Evolutionary conservation across 2,329 filamentous ascomycete genomes (phyloP), one percentile per base, ranked within the genome.

Genomic region (Colletotrichum orbiculare): DNA sequence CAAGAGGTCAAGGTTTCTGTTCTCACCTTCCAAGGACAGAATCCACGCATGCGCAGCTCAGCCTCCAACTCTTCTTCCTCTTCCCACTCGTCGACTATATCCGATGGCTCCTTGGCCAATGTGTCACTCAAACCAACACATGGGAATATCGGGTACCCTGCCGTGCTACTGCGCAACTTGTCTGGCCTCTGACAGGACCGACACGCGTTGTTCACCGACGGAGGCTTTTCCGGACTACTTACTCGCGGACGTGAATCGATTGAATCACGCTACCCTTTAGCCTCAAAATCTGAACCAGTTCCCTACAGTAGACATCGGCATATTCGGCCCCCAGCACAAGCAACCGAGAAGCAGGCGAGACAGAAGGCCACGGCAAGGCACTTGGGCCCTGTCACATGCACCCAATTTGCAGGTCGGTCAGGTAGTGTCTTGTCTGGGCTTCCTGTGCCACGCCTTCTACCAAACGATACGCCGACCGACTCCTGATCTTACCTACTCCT

Each of bases 341-440:
- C 41, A 35, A 34, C 41, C 17, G 25, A 39, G 42, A 34, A 39
- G 43, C 54, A 47, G 45, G 45, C 43, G 15, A 17, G 25, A 25
- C 10, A 10, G 6, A 10, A 9, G 43, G 43, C 7, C 10, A 17
- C 7, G n/a, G 25, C n/a, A 45, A n/a, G 11, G 9, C 39, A 45
- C 41, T 46, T 15, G n/a, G 10, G 35, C 45, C 42, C 52, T 56
- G 12, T 65, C 62, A 65, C 62, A 65, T 62, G 59, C 59, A 48
- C 39, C 25, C 47, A 38, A 9, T 39, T 35, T 41, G 4, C 25
- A 25, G 25, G 25, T 5, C 25, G 25, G 25, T 25, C 25, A 25
- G 25, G 25, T 25, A 25, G 25, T 25, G 25, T 25, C 25, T 25
- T 25, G 2, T 2, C 25, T 5, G 25, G 25, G 25, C 25, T 5